Evolutionary conservation across 116 monocot genomes (phyloP).

Genomic region (Iris pallida): DNA sequence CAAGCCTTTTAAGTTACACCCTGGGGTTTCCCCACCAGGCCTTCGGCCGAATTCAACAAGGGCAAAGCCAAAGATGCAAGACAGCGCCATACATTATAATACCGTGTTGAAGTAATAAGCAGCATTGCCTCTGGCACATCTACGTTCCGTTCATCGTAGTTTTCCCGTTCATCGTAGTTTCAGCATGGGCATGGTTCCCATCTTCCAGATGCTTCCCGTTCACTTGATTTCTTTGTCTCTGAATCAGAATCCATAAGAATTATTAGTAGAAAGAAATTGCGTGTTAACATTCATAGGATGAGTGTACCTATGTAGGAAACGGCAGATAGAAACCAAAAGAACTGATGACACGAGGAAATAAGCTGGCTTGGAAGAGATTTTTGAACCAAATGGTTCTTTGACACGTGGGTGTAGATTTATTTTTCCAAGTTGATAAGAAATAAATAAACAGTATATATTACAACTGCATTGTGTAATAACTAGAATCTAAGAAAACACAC

Average conservation of each 20-base stretch:
- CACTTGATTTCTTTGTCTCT: constrained; percentile 13
- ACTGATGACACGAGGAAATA: too few species aligned
- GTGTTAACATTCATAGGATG: too few species aligned
- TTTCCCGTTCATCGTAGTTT: background rate
- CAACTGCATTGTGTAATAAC: too few species aligned
- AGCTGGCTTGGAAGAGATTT: too few species aligned
- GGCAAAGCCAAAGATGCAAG: background rate
- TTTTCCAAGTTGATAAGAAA: too few species aligned
- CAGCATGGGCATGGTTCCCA: constrained; percentile 1
- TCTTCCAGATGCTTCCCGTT: constrained; percentile 6
- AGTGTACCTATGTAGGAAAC: too few species aligned
- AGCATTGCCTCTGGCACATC: background rate
- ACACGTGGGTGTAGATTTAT: too few species aligned
- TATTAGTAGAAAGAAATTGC: background rate
- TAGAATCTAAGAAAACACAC: too few species aligned
- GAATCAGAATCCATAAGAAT: background rate
- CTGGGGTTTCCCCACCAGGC: background rate
- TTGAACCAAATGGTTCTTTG: too few species aligned
- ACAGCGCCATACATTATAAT: background rate
- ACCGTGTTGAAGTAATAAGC: background rate
- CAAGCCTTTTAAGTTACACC: background rate
- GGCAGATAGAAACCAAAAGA: too few species aligned
- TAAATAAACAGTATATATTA: too few species aligned
- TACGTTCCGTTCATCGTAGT: background rate
- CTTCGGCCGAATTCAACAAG: background rate